Evolutionary conservation across 2,329 filamentous ascomycete species (phyloP), one percentile per base, ranked within the genome.

Genomic region (Fusarium neocosmosporiellum): DNA sequence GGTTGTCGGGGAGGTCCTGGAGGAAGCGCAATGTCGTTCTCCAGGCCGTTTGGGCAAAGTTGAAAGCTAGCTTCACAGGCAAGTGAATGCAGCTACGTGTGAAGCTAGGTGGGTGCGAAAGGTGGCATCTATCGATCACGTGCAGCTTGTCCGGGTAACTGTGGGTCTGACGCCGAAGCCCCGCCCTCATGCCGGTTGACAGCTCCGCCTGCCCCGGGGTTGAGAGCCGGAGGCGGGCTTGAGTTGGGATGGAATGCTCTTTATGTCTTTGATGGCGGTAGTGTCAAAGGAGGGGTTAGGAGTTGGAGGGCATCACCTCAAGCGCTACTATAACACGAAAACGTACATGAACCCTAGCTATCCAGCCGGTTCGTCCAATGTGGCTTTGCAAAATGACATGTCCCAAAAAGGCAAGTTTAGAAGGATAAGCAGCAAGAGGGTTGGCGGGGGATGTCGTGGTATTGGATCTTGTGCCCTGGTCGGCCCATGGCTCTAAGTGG

Each of bases 61-160:
- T 27, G 54, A 27, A 22, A 55, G 24, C 43, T 73, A 36, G 46
- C 43, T 63, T 31, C 36, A 20, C 8, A 22, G 14, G 29, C 24
- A 18, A 59, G 22, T 34, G 41, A 41, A 61, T 55, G 66, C 33
- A 71, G 61, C 58, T 69, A 22, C 27, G 22, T 46, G 22, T 24
- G 18, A 50, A 73, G 67, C 67, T 74, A 71, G 24, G 27, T 50
- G 18, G 46, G 46, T 31, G 46, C 24, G 71, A 68, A 72, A 74
- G 68, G 71, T 74, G 71, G 71, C 71, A 74, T 74, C 69, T 72
- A 60, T 27, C 43, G 41, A 64, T 74, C 71, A 74, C 71, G 71
- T 74, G 71, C 59, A 48, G 22, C 11, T 20, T 29, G 10, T 29
- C 22, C 71, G 71, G 71, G 61, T 66, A 72, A 63, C 20, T 73